Evolutionary conservation across 345 rosid species (phyloP).

Genomic region (Excoecaria cochinchinensis): DNA sequence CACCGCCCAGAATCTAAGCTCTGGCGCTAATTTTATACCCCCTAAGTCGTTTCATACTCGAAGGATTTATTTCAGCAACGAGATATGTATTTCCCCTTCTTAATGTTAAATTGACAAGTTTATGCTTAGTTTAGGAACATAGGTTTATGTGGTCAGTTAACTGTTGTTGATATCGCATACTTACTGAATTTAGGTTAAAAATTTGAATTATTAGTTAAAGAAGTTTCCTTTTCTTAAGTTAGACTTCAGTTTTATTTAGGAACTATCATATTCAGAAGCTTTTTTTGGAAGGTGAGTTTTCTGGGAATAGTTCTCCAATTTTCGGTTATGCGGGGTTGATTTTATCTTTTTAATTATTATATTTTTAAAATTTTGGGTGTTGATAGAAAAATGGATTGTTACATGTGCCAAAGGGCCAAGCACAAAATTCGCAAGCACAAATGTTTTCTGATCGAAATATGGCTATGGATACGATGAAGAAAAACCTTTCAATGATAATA

Average conservation of each 20-base stretch:
- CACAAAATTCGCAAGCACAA: conserved; percentile 84
- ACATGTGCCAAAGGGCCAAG: conserved; percentile 81
- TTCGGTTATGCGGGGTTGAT: neutral
- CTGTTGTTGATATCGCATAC: neutral
- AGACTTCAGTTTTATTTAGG: neutral
- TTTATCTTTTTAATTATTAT: neutral
- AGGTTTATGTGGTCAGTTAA: neutral
- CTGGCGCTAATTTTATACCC: conserved; percentile 88
- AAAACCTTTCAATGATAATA: conserved; percentile 95
- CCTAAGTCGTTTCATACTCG: conserved; percentile 83
- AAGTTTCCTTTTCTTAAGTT: neutral
- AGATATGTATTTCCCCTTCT: conserved; percentile 54
- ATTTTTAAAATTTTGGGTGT: neutral
- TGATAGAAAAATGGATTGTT: conserved; percentile 88
- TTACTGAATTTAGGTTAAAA: neutral
- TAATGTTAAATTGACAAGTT: neutral
- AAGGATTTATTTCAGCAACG: conserved; percentile 74
- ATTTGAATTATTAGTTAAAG: neutral
- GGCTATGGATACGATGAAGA: conserved; percentile 99
- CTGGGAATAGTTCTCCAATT: neutral
- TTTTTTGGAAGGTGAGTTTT: neutral
- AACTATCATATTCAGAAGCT: neutral
- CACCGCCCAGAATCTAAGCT: conserved; percentile 84
- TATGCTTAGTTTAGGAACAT: neutral
- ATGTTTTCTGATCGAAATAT: conserved; percentile 99